Evolutionary conservation across 2,329 filamentous ascomycete genomes (phyloP).

Genomic region (Tolypocladium pustulatum): DNA sequence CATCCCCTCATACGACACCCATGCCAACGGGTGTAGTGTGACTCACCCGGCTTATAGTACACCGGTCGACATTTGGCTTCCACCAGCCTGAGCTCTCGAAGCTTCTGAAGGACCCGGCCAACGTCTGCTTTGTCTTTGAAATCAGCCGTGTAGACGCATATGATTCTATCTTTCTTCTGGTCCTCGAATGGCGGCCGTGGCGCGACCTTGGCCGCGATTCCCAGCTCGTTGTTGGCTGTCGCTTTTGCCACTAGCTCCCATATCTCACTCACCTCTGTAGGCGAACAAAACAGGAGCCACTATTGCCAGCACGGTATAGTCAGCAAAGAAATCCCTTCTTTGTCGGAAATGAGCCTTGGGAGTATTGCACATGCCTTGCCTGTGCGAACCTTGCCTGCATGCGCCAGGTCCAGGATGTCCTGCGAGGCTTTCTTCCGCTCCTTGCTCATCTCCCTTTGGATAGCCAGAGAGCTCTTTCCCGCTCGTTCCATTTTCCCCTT

Average conservation of each 20-base stretch:
- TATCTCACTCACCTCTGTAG: constrained; percentile 43
- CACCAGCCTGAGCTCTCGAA: constrained; percentile 54
- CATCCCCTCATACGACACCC: neutral
- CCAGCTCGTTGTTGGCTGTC: constrained; percentile 59
- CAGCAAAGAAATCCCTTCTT: neutral
- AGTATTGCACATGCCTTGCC: constrained; percentile 48
- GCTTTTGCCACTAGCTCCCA: constrained; percentile 60
- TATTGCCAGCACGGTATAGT: constrained; percentile 16
- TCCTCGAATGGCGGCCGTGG: constrained; percentile 36
- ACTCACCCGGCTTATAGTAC: constrained; percentile 69
- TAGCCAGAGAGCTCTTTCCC: constrained; percentile 20
- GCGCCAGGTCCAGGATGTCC: constrained; percentile 52
- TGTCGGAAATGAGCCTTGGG: neutral
- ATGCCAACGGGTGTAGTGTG: neutral
- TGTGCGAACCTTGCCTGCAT: constrained; percentile 42
- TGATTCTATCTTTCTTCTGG: constrained; percentile 38
- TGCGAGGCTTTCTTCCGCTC: constrained; percentile 37
- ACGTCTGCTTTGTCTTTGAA: constrained; percentile 62
- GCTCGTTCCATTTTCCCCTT: constrained; percentile 33
- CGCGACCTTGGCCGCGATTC: constrained; percentile 61
- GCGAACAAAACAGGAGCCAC: constrained; percentile 65
- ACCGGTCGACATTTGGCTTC: constrained; percentile 37
- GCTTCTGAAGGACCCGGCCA: constrained; percentile 49
- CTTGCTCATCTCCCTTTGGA: constrained; percentile 36
- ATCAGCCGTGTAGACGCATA: constrained; percentile 71